Percentiles rank a stretch among this genome's conserved stretches.
phyloP scores from a whole-genome alignment of 805 yeast species.

The Tetrapisispora taiwanensis region DNA sequence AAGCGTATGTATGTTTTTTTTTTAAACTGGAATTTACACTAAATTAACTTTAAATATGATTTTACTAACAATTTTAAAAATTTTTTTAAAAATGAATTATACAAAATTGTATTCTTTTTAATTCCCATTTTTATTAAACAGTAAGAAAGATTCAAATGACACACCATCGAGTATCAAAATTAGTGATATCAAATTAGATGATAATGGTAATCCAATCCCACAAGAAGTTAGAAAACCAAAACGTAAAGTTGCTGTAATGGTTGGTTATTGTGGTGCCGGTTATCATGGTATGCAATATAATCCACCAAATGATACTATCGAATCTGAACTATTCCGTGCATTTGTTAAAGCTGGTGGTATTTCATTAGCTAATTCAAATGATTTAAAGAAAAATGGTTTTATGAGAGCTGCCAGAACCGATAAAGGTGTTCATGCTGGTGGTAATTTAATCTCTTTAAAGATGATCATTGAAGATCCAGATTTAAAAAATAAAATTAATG shows the following conservation, averaged over 20 bases:
- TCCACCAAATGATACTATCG: slow-evolving; percentile 81
- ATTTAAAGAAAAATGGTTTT: slow-evolving; percentile 77
- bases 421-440: slow-evolving; percentile 97
- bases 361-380: slow-evolving; percentile 75
- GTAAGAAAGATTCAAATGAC: slow-evolving; percentile 8
- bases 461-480: slow-evolving; percentile 70
- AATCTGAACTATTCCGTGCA: slow-evolving; percentile 77
- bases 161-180: slow-evolving; percentile 3
- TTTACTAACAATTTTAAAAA: not conserved
- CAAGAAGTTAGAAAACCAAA: slow-evolving; percentile 67
- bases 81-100: too few species aligned
- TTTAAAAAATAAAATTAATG: slow-evolving; percentile 63
- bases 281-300: slow-evolving; percentile 94
- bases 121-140: too few species aligned
- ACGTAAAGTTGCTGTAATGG: slow-evolving; percentile 77
- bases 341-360: slow-evolving; percentile 81
- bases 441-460: slow-evolving; percentile 78
- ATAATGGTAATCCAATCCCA: slow-evolving; percentile 49
- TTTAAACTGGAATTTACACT: too few species aligned
- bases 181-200: slow-evolving; percentile 34
- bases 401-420: slow-evolving; percentile 85
- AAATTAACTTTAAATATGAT: too few species aligned
- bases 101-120: too few species aligned
- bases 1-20: slow-evolving; percentile 20
- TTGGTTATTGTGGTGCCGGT: slow-evolving; percentile 94